Base-by-base conservation (phyloP, 352 stramenopile species). In the Phytophthora citrophthora region DNA sequence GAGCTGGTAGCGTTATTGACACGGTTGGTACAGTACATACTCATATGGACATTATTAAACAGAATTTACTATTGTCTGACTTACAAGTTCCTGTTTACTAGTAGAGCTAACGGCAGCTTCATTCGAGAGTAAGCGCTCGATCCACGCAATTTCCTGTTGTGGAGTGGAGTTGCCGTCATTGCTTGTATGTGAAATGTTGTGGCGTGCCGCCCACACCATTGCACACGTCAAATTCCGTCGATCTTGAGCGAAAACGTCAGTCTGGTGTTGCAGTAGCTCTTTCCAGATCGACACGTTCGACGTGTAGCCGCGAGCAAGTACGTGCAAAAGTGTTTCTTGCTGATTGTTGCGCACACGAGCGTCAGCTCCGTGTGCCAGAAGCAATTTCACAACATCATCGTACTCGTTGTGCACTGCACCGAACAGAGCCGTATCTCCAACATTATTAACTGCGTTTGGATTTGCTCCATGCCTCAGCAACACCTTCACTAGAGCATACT, bases 391-490 rank as follows among this genome's bases (percentile, higher is more conserved):
- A 27, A 75, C 52, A 7, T 47, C 29, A 15, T 61, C 57, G 32
- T 61, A 59, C 11, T 72, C 57, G 15, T 65, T 64, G 23, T 41
- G 38, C 24, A 71, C 64, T 20, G 67, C 66, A 11, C 64, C 61
- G 27, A 67, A 68, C 10, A 84, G 45, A 20, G 76, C 66, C 36
- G 76, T 72, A 27, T 78, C 71, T 11, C 70, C 68, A 1, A 54
- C 31, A 6, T 61, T 47, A 52, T 80, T 76, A 2, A 47, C 36
- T 2, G 62, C 58, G 15, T 82, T 70, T 13, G 68, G 59, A 5
- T 81, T 58, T 16, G 68, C 72, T 2, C 62, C 68, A n/a, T 69
- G 45, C 2, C 54, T 39, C 15, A 81, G 39, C 26, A 81, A 39
- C 9, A 73, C 43, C 10, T 54, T 39, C 24, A 77, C 61, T n/a